These are phyloP conservation scores for Botryobasidium botryosum DNA, from an alignment of 768 basidiomycete genomes.

Conservation along the genomic window DNA sequence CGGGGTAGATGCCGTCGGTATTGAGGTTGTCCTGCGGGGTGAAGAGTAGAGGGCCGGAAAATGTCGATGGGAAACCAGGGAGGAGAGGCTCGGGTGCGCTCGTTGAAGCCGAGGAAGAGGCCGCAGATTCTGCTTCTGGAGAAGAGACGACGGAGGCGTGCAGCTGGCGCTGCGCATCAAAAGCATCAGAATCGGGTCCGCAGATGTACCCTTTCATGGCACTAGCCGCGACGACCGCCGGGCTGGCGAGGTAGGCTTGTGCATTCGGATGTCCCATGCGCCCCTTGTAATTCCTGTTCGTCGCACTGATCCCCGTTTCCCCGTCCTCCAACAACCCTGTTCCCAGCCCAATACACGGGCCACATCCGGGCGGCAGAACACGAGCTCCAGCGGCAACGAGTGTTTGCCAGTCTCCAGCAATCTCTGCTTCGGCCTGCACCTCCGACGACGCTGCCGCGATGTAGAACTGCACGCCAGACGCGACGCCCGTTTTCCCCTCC, in stretches of 20 bases:
- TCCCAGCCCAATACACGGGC: constrained; percentile 94
- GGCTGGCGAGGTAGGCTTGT: constrained; percentile 87
- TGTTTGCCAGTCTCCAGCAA: constrained; percentile 70
- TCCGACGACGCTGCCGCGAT: constrained; percentile 86
- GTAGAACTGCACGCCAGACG: constrained; percentile 88
- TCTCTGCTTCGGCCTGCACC: constrained; percentile 84
- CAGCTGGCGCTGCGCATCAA: constrained; percentile 33
- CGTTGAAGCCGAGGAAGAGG: constrained; percentile 18
- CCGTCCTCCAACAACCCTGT: constrained; percentile 87
- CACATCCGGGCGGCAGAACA: constrained; percentile 87
- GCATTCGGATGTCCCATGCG: constrained; percentile 96
- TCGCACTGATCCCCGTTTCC: constrained; percentile 90
- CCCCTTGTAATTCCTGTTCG: constrained; percentile 98
- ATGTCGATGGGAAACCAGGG: constrained; percentile 64
- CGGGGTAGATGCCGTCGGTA: constrained; percentile 97
- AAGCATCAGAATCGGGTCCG: constrained; percentile 40
- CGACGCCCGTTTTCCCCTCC: constrained; percentile 51
- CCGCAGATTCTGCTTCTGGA: constrained; percentile 15
- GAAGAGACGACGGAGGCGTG: constrained; percentile 11
- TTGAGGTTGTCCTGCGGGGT: constrained; percentile 94
- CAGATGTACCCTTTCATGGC: constrained; percentile 85
- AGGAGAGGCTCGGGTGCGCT: constrained; percentile 42
- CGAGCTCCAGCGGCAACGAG: constrained; percentile 82
- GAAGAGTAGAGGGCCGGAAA: constrained; percentile 78
- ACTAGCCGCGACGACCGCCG: constrained; percentile 92